phyloP scores from a whole-genome alignment of 2,329 filamentous ascomycete species.

The Pseudopyricularia javanii region DNA sequence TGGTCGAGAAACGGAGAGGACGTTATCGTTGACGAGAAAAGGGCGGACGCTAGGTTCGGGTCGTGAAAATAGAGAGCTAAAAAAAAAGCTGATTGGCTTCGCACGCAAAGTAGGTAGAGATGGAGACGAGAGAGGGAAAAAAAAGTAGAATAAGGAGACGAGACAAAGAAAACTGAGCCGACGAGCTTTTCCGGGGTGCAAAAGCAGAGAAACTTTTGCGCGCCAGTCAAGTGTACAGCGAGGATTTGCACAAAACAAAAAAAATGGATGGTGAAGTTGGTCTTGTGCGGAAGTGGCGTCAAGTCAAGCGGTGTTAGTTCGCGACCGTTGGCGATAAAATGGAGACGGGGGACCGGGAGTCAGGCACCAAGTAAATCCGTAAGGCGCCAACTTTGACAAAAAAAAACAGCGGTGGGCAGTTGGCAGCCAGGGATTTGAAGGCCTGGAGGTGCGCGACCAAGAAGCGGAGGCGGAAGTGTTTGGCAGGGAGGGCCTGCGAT shows the following conservation, averaged over 20 bases:
- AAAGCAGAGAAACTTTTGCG: neutral
- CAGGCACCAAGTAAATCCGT: neutral
- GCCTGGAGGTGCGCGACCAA: too few species aligned
- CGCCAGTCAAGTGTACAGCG: neutral
- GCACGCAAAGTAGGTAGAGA: too few species aligned
- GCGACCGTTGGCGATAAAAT: neutral
- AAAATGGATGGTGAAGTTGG: neutral
- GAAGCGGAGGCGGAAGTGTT: too few species aligned
- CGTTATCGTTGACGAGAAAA: neutral
- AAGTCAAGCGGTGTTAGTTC: neutral
- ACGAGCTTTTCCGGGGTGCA: neutral
- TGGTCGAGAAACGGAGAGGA: neutral
- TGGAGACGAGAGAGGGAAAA: neutral
- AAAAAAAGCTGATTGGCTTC: constrained; percentile 4
- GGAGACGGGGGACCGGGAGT: too few species aligned
- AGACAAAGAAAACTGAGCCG: neutral
- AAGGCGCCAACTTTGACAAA: neutral
- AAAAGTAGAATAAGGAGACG: neutral
- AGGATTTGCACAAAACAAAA: neutral
- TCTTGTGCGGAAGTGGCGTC: neutral
- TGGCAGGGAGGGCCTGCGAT: too few species aligned
- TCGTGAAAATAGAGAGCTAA: neutral
- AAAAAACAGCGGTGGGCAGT: neutral
- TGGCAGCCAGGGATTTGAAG: too few species aligned
- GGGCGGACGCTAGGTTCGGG: neutral